Percentiles rank a stretch among this genome's conserved stretches.
Evolutionary conservation across 257 asterid species (phyloP).

Genomic region (Lycium barbarum): DNA sequence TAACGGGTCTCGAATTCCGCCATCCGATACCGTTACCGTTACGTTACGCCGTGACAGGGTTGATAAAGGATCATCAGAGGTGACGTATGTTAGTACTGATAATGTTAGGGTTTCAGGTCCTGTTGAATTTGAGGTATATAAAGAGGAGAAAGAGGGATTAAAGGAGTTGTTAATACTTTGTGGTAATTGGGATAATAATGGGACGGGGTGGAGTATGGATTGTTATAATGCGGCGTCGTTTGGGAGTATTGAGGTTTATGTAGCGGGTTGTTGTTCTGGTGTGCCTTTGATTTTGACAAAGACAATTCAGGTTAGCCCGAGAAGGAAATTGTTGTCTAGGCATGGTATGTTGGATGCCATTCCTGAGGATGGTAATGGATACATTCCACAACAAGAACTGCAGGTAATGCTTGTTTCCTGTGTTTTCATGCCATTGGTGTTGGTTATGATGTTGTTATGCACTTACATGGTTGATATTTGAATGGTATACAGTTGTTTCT

Average conservation of each 20-base stretch:
- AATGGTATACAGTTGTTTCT: not conserved
- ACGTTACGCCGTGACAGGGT: conserved; percentile 69
- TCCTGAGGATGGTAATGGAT: conserved; percentile 66
- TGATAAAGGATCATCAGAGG: conserved; percentile 74
- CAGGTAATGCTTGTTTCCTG: conserved; percentile 47
- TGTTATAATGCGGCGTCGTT: conserved; percentile 61
- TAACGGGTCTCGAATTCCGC: conserved; percentile 61
- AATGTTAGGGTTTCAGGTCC: conserved; percentile 72
- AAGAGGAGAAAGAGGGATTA: conserved; percentile 37
- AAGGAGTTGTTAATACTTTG: conserved; percentile 69
- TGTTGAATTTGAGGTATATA: conserved; percentile 75
- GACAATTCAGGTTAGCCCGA: conserved; percentile 63
- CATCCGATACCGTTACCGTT: conserved; percentile 56
- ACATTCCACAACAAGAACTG: conserved; percentile 58
- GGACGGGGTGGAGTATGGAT: conserved; percentile 78
- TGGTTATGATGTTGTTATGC: not conserved
- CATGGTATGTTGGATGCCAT: conserved; percentile 70
- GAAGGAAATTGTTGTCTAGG: conserved; percentile 53
- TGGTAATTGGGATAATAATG: conserved; percentile 53
- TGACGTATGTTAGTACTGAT: conserved; percentile 76
- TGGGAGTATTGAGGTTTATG: conserved; percentile 66
- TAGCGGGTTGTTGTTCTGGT: conserved; percentile 73
- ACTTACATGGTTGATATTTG: not conserved
- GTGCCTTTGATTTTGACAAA: conserved; percentile 67
- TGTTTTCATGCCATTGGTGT: not conserved